Conservation (phyloP, 192 early-diverging fungal genomes). For the Podila epigama region DNA sequence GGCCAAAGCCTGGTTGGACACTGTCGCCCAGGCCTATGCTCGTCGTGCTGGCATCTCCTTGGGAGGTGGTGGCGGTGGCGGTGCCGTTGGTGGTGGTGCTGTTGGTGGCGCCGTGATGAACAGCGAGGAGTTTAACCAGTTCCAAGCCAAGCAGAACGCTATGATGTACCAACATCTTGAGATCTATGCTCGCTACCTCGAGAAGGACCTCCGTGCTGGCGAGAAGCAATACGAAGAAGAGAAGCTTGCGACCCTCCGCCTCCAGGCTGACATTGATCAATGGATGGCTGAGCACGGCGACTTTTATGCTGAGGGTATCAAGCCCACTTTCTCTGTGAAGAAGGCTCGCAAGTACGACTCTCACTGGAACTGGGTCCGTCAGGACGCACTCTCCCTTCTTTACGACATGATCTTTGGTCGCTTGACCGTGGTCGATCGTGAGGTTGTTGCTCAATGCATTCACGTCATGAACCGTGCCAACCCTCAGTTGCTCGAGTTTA, state of each 20-base stretch:
- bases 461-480: slow-evolving; percentile 93
- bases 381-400: slow-evolving; percentile 86
- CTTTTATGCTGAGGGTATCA: slow-evolving; percentile 88
- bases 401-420: slow-evolving; percentile 94
- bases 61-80: slow-evolving; percentile 58
- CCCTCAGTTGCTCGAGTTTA: slow-evolving; percentile 79
- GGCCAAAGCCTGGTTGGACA: slow-evolving; percentile 84
- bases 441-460: slow-evolving; percentile 89
- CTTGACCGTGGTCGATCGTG: slow-evolving; percentile 87
- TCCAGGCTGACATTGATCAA: slow-evolving; percentile 87
- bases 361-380: slow-evolving; percentile 97
- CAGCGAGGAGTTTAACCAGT: slow-evolving; percentile 84
- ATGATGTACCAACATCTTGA: slow-evolving; percentile 82
- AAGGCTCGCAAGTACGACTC: slow-evolving; percentile 94
- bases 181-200: slow-evolving; percentile 82
- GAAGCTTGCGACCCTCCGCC: slow-evolving; percentile 64
- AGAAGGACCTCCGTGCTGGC: slow-evolving; percentile 78
- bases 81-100: slow-evolving; percentile 57
- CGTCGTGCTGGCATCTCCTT: slow-evolving; percentile 73
- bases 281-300: slow-evolving; percentile 95
- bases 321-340: slow-evolving; percentile 79
- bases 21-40: slow-evolving; percentile 73
- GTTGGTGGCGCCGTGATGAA: slow-evolving; percentile 74
- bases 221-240: slow-evolving; percentile 70
- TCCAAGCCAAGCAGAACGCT: slow-evolving; percentile 73